These are phyloP conservation scores for Erythrobasidium yunnanense DNA, from an alignment of 768 basidiomycete species.

Conservation along the genomic window DNA sequence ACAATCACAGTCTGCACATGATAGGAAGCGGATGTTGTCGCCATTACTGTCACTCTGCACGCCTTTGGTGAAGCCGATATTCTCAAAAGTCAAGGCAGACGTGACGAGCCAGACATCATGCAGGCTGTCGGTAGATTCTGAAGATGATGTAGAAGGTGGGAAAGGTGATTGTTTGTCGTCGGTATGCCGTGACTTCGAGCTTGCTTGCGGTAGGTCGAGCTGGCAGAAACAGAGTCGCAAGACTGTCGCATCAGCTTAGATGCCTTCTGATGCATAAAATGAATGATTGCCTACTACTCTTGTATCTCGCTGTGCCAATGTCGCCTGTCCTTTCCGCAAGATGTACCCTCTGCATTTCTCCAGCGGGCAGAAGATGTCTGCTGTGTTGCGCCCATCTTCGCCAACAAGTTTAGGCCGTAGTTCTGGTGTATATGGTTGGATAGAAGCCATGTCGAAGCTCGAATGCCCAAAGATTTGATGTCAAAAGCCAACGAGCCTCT, in stretches of 20 bases:
- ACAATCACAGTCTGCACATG: constrained; percentile 28
- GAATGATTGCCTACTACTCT: constrained; percentile 1
- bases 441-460: too few relatives aligned
- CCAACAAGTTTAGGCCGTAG: too few relatives aligned
- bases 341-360: constrained; percentile 16
- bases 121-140: too few relatives aligned
- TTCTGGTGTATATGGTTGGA: too few relatives aligned
- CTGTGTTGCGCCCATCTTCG: too few relatives aligned
- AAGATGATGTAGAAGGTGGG: too few relatives aligned
- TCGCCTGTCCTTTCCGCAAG: constrained; percentile 17
- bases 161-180: background rate
- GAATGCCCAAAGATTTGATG: too few relatives aligned
- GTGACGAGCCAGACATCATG: constrained; percentile 17
- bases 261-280: too few relatives aligned
- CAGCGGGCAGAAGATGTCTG: constrained; percentile 26
- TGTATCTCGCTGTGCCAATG: constrained; percentile 2
- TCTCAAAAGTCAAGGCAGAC: constrained; percentile 25
- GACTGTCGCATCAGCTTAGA: too few relatives aligned
- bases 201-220: background rate
- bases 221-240: background rate
- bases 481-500: too few relatives aligned
- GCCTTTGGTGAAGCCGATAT: constrained; percentile 26
- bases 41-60: constrained; percentile 14
- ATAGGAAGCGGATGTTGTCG: constrained; percentile 8
- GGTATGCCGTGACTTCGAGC: background rate